phyloP scores from a whole-genome alignment of 352 stramenopile species.

The Phytophthora parvispora region DNA sequence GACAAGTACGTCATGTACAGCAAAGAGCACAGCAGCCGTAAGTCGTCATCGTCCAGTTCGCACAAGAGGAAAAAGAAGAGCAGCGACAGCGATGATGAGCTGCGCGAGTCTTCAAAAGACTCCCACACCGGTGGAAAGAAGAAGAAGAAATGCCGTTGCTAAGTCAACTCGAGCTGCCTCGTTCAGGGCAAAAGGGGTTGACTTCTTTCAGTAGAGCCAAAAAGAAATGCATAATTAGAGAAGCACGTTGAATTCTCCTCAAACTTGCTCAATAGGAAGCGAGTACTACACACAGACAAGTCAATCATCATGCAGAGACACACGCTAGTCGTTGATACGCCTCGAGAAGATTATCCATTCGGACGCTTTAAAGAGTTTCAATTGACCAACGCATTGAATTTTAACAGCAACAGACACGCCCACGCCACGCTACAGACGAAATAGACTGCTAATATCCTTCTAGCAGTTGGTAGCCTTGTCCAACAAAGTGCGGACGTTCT shows the following conservation, averaged over 20 bases:
- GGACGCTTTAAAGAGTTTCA: no score
- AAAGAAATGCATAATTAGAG: background rate
- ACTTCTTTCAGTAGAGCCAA: no score
- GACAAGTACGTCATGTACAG: constrained; percentile 92
- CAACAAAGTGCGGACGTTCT: constrained; percentile 34
- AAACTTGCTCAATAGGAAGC: background rate
- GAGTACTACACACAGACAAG: no score
- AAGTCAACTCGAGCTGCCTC: no score
- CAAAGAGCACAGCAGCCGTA: constrained; percentile 31
- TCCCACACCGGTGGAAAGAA: constrained; percentile 29
- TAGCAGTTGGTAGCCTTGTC: constrained; percentile 35
- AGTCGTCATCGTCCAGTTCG: constrained; percentile 20
- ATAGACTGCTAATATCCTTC: constrained; percentile 2
- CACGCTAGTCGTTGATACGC: no score
- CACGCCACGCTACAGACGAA: background rate
- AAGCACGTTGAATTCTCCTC: background rate
- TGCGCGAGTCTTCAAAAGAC: constrained; percentile 15
- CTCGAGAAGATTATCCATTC: no score
- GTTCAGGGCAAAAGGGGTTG: no score
- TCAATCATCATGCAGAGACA: no score
- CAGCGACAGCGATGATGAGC: constrained; percentile 25
- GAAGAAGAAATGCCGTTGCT: constrained; percentile 41
- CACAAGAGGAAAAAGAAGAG: constrained; percentile 59
- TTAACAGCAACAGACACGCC: background rate
- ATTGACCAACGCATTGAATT: background rate